Percentiles rank a stretch among this genome's conserved stretches.
Conservation (phyloP, 345 rosid species). For the Populus deltoides region DNA sequence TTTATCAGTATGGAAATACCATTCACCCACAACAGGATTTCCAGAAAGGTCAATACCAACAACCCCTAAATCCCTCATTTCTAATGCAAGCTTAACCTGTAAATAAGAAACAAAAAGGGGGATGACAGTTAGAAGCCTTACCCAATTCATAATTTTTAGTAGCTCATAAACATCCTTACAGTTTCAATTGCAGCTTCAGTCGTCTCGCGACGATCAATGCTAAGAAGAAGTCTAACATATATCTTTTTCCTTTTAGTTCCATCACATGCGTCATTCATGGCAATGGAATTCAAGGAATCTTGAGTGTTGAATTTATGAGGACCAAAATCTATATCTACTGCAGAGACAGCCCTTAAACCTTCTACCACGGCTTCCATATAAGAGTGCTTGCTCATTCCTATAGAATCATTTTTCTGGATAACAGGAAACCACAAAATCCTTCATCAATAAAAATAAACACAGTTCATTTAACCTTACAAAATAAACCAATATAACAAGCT, state of each 20-base stretch:
- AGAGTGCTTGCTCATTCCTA: slow-evolving; percentile 89
- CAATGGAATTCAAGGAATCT: slow-evolving; percentile 15
- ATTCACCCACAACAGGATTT: slow-evolving; percentile 82
- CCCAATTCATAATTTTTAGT: slow-evolving; percentile 1
- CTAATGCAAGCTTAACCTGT: slow-evolving; percentile 87
- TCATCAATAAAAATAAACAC: neutral
- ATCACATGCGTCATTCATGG: slow-evolving; percentile 27
- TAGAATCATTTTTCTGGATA: slow-evolving; percentile 67
- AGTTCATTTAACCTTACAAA: neutral
- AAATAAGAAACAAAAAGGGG: neutral
- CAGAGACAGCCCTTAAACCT: slow-evolving; percentile 59
- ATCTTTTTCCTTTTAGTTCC: slow-evolving; percentile 57
- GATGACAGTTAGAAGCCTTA: slow-evolving; percentile 5
- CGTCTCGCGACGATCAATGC: slow-evolving; percentile 91
- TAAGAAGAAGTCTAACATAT: slow-evolving; percentile 87
- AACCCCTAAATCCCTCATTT: slow-evolving; percentile 71
- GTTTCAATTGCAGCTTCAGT: slow-evolving; percentile 91
- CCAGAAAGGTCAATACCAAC: slow-evolving; percentile 97
- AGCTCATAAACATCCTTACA: slow-evolving; percentile 32
- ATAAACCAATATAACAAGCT: neutral
- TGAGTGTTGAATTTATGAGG: slow-evolving; percentile 19
- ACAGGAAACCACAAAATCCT: slow-evolving; percentile 14
- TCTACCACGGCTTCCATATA: slow-evolving; percentile 87
- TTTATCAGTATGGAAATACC: slow-evolving; percentile 38
- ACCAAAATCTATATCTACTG: slow-evolving; percentile 59